Conservation (phyloP, 257 asterid genomes). For the Rubia yunnanensis region DNA sequence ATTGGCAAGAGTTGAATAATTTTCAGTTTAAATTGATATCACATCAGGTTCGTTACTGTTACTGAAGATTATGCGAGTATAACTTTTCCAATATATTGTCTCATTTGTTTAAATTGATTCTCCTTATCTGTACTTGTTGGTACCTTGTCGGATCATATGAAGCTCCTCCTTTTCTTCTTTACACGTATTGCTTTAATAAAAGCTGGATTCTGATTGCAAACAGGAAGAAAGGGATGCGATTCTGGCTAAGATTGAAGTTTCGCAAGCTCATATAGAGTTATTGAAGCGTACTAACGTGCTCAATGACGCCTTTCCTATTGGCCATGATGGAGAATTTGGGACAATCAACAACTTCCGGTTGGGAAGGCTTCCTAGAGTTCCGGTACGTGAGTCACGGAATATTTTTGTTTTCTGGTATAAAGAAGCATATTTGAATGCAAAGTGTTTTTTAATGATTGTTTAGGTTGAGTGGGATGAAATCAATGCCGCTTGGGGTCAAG, state of each 20-base stretch:
- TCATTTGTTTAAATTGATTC: not conserved
- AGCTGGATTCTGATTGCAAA: conserved; percentile 13
- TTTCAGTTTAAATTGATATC: conserved; percentile 85
- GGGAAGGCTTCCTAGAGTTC: conserved; percentile 97
- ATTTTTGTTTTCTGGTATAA: not conserved
- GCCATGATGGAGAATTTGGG: conserved; percentile 94
- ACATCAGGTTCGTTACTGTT: conserved; percentile 62
- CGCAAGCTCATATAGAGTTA: conserved; percentile 92
- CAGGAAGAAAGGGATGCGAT: conserved; percentile 96
- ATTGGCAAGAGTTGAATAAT: conserved; percentile 91
- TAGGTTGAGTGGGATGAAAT: conserved; percentile 99
- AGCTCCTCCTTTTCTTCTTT: conserved; percentile 1
- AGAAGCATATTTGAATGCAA: not conserved
- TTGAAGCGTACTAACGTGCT: conserved; percentile 80
- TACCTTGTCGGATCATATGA: not conserved
- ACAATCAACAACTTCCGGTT: conserved; percentile 93
- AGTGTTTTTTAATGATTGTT: not conserved
- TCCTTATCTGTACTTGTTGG: not conserved
- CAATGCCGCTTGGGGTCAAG: conserved; percentile 99
- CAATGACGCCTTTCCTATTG: conserved; percentile 92
- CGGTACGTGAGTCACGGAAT: conserved; percentile 30
- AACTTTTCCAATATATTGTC: not conserved
- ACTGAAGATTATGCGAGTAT: not conserved
- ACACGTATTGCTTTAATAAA: not conserved
- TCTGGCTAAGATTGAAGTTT: conserved; percentile 88